Evolutionary conservation across 768 basidiomycete genomes (phyloP).

Genomic region (Tricholoma furcatifolium): DNA sequence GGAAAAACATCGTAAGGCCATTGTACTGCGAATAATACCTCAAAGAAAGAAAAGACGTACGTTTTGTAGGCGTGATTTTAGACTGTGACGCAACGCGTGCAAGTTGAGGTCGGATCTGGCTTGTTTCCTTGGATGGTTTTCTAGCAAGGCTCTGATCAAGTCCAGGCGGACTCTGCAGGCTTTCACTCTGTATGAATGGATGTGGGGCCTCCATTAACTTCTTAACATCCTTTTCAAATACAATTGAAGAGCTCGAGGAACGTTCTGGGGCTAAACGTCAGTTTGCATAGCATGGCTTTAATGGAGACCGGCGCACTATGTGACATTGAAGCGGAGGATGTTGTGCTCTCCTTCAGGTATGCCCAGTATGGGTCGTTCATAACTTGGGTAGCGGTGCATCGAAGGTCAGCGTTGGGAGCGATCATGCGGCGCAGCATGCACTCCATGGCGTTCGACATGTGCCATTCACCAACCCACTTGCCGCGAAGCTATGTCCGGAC

Average conservation of each 20-base stretch:
- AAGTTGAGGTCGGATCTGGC: conserved; percentile 9
- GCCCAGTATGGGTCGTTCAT: conserved; percentile 72
- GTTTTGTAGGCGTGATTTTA: conserved; percentile 34
- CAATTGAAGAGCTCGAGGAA: conserved; percentile 46
- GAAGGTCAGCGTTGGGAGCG: conserved; percentile 75
- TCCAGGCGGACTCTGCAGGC: conserved; percentile 34
- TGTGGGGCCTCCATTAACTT: conserved; percentile 36
- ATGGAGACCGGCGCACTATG: conserved; percentile 39
- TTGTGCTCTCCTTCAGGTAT: conserved; percentile 18
- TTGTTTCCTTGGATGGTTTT: conserved; percentile 12
- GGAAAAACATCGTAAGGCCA: conserved; percentile 3
- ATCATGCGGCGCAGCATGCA: conserved; percentile 76
- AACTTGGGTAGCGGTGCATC: conserved; percentile 66
- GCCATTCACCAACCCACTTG: conserved; percentile 84
- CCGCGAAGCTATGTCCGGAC: conserved; percentile 58
- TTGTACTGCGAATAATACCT: background rate
- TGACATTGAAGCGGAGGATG: conserved; percentile 15
- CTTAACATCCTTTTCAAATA: conserved; percentile 49
- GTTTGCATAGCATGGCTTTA: background rate
- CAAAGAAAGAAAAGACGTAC: conserved; percentile 29
- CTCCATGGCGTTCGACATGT: conserved; percentile 64
- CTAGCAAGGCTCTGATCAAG: conserved; percentile 3
- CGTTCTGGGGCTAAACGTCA: conserved; percentile 32
- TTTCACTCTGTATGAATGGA: conserved; percentile 29
- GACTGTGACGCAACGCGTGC: conserved; percentile 44